Base-by-base conservation (phyloP, 108 stramenopile species). In the Bacterosira constricta region DNA sequence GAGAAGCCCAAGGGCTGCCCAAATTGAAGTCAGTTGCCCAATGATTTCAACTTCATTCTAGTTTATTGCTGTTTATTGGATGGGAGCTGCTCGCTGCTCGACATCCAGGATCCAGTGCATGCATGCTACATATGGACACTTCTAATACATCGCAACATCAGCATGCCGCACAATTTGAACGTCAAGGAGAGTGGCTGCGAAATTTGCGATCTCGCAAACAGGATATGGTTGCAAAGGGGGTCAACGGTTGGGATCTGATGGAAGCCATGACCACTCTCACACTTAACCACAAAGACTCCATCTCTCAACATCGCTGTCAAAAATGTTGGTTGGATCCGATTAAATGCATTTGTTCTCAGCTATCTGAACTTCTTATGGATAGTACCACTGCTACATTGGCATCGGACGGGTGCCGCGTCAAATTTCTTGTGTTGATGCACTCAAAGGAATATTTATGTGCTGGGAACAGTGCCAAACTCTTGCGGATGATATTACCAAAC, bases 381-480 rank as follows among this genome's bases (percentile, higher is more conserved):
- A 23, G 27, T 8, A 9, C 9, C 41, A 42, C 41, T 3, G 2
- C 41, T 3, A 4, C 41, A 9, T 42, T n/a, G 17, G 12, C 9
- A n/a, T 42, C 34, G 6, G 13, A 27, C 13, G 8, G 42, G 4
- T 10, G 2, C 2, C 18, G 52, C n/a, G 60, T 76, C 32, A 76
- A 76, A 12, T 44, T 76, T 6, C 41, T 60, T 3, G 29, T 76
- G 21, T 66, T 76, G 39, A 76, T 76, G 54, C 75, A 76, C 25
- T 59, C 67, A 37, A 76, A 76, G 26, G 75, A 76, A 51, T 76
- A 62, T 35, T 38, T 69, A 25, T 76, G 57, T 26, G 75, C 75
- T 13, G 75, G 75, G 0, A 76, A 76, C 37, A 69, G 67, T 51
- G 75, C 65, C n/a, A 76, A 76, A 31, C 27, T 76, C 5, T 57